Evolutionary conservation across 2,329 filamentous ascomycete species (phyloP).

Genomic region (Didymella lethalis): DNA sequence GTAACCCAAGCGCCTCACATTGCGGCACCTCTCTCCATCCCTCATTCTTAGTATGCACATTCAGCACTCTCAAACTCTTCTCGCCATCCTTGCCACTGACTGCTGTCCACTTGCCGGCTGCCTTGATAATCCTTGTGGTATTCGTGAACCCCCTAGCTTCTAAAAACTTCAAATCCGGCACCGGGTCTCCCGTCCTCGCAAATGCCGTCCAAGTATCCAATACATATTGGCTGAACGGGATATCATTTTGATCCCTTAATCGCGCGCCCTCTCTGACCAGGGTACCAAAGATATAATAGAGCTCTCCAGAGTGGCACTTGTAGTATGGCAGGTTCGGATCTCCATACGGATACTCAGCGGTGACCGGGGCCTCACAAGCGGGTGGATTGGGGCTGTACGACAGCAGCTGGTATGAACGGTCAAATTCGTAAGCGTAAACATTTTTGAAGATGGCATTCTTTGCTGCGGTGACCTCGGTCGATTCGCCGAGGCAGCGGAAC

Average conservation of each 20-base stretch:
- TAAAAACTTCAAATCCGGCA: constrained; percentile 31
- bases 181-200: constrained; percentile 40
- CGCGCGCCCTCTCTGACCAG: constrained; percentile 46
- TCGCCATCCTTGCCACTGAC: not conserved
- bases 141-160: constrained; percentile 31
- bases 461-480: constrained; percentile 35
- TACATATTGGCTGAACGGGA: constrained; percentile 43
- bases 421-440: constrained; percentile 44
- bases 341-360: constrained; percentile 35
- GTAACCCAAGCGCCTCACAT: constrained; percentile 35
- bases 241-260: constrained; percentile 41
- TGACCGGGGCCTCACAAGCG: constrained; percentile 46
- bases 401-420: constrained; percentile 41
- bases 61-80: constrained; percentile 34
- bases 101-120: not conserved
- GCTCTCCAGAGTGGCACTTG: constrained; percentile 43
- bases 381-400: constrained; percentile 42
- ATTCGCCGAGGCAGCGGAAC: constrained; percentile 45
- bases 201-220: constrained; percentile 47
- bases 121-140: not conserved
- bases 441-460: constrained; percentile 35
- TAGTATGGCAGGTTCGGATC: constrained; percentile 36
- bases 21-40: constrained; percentile 37
- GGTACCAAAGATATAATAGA: constrained; percentile 45
- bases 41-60: constrained; percentile 31